Conservation (phyloP, 768 basidiomycete genomes). For the Suillus ampliporus region DNA sequence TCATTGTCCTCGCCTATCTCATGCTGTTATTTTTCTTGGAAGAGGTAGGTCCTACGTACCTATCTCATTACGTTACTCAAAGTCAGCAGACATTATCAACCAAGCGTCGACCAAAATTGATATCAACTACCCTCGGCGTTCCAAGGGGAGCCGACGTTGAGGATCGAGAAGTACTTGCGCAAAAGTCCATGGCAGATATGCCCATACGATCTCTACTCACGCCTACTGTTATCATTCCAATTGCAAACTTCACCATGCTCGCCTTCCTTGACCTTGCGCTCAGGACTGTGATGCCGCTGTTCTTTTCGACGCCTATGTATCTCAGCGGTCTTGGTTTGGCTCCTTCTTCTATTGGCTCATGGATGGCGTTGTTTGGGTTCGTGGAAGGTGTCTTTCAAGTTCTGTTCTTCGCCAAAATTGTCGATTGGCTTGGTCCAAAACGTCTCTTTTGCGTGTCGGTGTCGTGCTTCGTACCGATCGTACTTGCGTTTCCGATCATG, state of each 20-base stretch:
- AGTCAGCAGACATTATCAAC: background rate
- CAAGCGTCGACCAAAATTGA: background rate
- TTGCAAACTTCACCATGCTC: constrained; percentile 47
- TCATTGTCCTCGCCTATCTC: too few species aligned
- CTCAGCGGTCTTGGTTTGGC: constrained; percentile 49
- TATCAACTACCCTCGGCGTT: background rate
- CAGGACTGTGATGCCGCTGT: constrained; percentile 48
- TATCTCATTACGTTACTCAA: background rate
- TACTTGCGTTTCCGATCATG: constrained; percentile 51
- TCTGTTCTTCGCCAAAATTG: constrained; percentile 44
- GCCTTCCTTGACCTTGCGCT: constrained; percentile 49
- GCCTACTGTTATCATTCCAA: constrained; percentile 44
- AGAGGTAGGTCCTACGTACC: too few species aligned
- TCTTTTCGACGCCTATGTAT: constrained; percentile 49
- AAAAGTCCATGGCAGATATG: background rate
- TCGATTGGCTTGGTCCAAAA: constrained; percentile 47
- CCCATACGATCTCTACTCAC: constrained; percentile 8
- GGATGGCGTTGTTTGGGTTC: constrained; percentile 43
- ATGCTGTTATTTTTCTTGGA: too few species aligned
- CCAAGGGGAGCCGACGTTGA: background rate
- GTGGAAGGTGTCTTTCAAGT: constrained; percentile 45
- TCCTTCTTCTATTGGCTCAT: constrained; percentile 47
- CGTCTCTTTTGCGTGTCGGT: constrained; percentile 46
- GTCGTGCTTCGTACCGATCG: constrained; percentile 43
- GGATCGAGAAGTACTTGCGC: background rate